A percentile compares a stretch with the other conserved stretches of the same genome.
Conservation (phyloP, 2,329 filamentous ascomycete genomes). For the Aspergillus tamarii region DNA sequence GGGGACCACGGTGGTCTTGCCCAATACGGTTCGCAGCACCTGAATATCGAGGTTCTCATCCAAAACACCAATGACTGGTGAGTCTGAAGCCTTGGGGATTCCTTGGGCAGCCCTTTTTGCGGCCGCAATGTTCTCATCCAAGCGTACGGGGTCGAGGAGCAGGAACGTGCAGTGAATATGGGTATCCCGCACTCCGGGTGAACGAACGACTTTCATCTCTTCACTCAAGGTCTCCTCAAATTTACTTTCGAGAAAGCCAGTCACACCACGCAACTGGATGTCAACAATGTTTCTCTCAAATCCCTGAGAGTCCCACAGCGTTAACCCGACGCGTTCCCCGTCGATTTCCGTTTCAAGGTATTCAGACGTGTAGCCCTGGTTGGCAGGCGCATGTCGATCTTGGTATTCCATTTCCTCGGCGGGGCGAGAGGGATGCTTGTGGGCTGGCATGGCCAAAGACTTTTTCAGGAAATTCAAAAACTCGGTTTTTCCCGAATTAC, state of each 20-base stretch:
- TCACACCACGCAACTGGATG: constrained; percentile 88
- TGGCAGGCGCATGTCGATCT: constrained; percentile 57
- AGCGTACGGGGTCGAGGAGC: constrained; percentile 80
- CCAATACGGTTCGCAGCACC: constrained; percentile 81
- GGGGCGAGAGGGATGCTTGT: constrained; percentile 65
- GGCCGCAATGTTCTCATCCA: constrained; percentile 79
- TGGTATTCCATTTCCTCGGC: constrained; percentile 62
- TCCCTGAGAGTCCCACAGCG: constrained; percentile 94
- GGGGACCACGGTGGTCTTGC: constrained; percentile 93
- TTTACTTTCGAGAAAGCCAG: constrained; percentile 91
- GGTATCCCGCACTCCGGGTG: constrained; percentile 89
- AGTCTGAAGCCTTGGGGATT: constrained; percentile 50
- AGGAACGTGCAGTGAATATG: constrained; percentile 97
- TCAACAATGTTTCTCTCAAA: constrained; percentile 95
- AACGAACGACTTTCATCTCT: constrained; percentile 95
- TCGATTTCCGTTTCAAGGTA: constrained; percentile 96
- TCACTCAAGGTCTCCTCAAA: constrained; percentile 97
- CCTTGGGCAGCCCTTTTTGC: constrained; percentile 62
- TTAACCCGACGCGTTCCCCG: constrained; percentile 85
- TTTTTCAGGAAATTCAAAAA: constrained; percentile 95
- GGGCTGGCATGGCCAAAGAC: constrained; percentile 78
- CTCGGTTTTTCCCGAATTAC: constrained; percentile 89
- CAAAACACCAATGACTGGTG: constrained; percentile 64
- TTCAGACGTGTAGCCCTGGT: constrained; percentile 76
- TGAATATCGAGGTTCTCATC: constrained; percentile 91